Conservation (phyloP, 116 monocot genomes). For the Posidonia oceanica region DNA sequence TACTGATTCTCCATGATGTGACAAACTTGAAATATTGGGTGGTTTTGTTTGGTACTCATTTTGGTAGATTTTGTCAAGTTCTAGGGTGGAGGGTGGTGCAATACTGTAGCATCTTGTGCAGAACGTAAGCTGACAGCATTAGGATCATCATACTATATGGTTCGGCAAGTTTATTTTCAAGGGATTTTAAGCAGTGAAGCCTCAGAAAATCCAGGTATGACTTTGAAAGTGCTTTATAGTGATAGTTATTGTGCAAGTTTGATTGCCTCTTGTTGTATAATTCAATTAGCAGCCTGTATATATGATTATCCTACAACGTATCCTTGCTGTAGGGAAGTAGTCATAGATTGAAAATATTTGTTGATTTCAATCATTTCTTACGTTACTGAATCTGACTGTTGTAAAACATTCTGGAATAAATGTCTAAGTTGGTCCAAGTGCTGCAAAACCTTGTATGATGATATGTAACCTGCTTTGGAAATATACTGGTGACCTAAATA, state of each 20-base stretch:
- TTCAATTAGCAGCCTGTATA: too few relatives aligned
- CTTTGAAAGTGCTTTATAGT: neutral
- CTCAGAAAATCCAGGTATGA: constrained; percentile 67
- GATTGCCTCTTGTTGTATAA: too few relatives aligned
- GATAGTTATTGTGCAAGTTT: neutral
- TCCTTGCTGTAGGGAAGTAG: too few relatives aligned
- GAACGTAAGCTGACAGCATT: constrained; percentile 25
- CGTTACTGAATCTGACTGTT: too few relatives aligned
- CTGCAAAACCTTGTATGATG: too few relatives aligned
- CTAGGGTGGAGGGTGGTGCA: constrained; percentile 98
- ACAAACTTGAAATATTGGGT: neutral
- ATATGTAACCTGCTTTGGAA: too few relatives aligned
- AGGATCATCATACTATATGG: constrained; percentile 70
- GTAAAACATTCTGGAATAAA: too few relatives aligned
- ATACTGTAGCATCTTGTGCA: constrained; percentile 30
- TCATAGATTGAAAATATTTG: too few relatives aligned
- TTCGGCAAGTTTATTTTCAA: constrained; percentile 24
- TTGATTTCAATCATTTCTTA: too few relatives aligned
- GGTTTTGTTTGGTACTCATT: neutral
- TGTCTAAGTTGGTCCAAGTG: too few relatives aligned
- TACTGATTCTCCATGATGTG: neutral
- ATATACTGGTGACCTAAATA: too few relatives aligned
- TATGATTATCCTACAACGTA: too few relatives aligned
- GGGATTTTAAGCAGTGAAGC: constrained; percentile 61
- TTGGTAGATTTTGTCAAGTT: constrained; percentile 1